Evolutionary conservation across 176 grass and related monocot species (phyloP), one percentile per base, ranked within the genome.

Genomic region (sorghum (Sorghum bicolor)): DNA sequence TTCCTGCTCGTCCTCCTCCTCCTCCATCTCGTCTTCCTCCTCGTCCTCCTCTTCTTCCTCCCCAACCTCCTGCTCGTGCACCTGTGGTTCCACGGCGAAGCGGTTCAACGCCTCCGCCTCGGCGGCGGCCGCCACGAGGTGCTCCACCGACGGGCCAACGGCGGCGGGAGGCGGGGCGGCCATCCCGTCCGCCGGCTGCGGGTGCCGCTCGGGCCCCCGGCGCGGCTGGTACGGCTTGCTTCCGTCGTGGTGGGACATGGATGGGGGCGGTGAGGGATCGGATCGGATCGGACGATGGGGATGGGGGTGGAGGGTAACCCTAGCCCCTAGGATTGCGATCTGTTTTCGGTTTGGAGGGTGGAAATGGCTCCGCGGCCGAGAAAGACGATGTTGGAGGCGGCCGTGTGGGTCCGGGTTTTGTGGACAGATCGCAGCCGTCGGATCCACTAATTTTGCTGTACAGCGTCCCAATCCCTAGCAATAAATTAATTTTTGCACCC

Each of bases 291-390:
- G 80, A 91, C 89, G 86, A 86, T 79, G 43, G 82, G 85, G 81
- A 84, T 72, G 72, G 38, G 11, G 61, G 64, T 69, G 86, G 48
- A 72, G 67, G 80, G 82, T 48, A 88, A 87, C 72, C 85, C 86
- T 90, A 94, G 89, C 87, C 86, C 94, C 91, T 97, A 89, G 89
- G 89, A 97, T 93, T 87, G 70, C 62, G 88, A 96, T 93, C 90
- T n/a, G 67, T 64, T 85, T 89, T 87, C 22, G 55, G 29, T 67
- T 74, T 90, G 79, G 83, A 86, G 88, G 79, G 72, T 86, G 78
- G 78, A 77, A 88, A 88, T 30, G 60, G 53, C 19, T 38, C 37
- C 22, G 53, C 17, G 53, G 1, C 8, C 26, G 30, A 65, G 70
- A 57, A 72, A 53, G 62, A 69, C 43, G 83, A 52, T 31, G 22